Conservation (phyloP, 305 asterid genomes). For the Striga hermonthica region DNA sequence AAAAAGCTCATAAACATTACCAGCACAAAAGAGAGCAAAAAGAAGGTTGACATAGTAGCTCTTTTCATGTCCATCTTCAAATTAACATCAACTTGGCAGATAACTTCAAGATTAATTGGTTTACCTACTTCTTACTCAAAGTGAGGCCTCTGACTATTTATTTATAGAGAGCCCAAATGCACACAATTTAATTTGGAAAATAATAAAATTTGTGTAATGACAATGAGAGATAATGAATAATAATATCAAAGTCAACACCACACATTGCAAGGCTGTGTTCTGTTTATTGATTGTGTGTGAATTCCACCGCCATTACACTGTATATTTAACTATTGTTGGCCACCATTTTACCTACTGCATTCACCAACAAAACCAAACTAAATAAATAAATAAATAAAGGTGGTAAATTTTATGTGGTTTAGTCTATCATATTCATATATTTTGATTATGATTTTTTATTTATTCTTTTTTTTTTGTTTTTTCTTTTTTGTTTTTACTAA, state of each 20-base stretch:
- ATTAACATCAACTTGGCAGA: neutral
- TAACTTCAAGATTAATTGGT: neutral
- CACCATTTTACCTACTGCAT: no score
- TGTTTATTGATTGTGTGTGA: neutral
- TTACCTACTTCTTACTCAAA: neutral
- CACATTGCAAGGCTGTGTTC: neutral
- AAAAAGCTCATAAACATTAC: constrained; percentile 33
- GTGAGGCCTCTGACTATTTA: neutral
- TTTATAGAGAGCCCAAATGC: neutral
- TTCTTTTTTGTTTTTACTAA: no score
- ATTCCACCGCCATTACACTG: neutral
- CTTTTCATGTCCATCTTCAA: neutral
- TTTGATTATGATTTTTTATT: no score
- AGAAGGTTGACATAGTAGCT: constrained; percentile 29
- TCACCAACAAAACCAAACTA: no score
- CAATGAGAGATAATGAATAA: neutral
- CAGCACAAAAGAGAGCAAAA: constrained; percentile 47
- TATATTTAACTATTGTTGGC: no score
- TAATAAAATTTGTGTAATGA: neutral
- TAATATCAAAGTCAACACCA: neutral
- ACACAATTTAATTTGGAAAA: neutral
- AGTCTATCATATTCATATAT: no score
- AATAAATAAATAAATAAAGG: no score
- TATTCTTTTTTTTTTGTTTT: no score
- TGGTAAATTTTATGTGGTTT: no score